Percentiles rank a stretch among this genome's conserved stretches.
Evolutionary conservation across 2,329 filamentous ascomycete genomes (phyloP).

Genomic region (Fusarium sp.): DNA sequence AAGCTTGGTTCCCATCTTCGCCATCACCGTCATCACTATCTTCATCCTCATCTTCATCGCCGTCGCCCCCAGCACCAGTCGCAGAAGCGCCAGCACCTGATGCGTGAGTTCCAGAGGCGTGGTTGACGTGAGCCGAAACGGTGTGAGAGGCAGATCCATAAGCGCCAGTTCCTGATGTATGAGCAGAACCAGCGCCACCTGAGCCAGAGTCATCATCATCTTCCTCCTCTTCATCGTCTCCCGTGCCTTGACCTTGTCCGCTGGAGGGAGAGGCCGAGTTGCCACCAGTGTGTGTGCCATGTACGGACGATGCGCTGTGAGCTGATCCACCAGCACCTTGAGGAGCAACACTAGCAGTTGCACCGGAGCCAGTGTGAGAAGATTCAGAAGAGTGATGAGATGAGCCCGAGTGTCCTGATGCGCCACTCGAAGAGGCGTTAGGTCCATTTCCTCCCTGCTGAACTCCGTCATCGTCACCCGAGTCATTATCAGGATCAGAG

Average conservation of each 20-base stretch:
- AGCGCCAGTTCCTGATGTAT: neutral
- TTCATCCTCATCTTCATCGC: neutral
- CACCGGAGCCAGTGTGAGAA: neutral
- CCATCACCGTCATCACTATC: neutral
- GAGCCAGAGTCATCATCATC: neutral
- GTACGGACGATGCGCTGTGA: neutral
- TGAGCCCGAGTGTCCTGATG: neutral
- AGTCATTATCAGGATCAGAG: neutral
- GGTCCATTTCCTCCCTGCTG: neutral
- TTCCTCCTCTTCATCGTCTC: neutral
- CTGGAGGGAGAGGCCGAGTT: neutral
- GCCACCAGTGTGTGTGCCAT: neutral
- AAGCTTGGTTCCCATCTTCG: neutral
- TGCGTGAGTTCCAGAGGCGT: neutral
- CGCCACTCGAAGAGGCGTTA: neutral
- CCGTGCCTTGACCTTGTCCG: neutral
- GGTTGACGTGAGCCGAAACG: neutral
- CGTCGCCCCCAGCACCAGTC: neutral
- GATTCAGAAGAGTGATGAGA: neutral
- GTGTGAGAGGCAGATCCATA: neutral
- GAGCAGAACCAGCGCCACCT: neutral
- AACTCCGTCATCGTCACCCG: neutral
- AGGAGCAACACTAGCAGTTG: neutral
- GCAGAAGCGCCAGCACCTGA: neutral
- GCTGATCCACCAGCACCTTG: neutral